Evolutionary conservation across 179 eudicot species (phyloP), one percentile per base, ranked within the genome.

Genomic region (Beta lomatogona): DNA sequence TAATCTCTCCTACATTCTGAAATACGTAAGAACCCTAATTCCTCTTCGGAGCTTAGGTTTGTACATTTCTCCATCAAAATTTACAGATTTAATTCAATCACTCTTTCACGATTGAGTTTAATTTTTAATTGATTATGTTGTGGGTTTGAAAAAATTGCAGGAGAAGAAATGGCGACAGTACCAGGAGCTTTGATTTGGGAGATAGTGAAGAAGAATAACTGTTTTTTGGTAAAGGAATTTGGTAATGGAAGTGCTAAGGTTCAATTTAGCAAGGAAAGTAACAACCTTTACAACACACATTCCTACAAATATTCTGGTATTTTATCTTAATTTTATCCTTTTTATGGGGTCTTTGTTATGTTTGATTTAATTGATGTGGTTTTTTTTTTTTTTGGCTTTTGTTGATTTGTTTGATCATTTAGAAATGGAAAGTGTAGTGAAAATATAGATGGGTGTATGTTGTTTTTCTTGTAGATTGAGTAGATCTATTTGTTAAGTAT

Each of bases 161-260:
- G 75, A 64, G 70, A 53, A 79, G 59, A 91, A 83, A 93, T 95
- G 98, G 88, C 98, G 36, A 89, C 94, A 28, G 93, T 90, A 48
- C 97, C 98, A 44, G 98, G 98, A 55, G 84, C 93, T 36, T 76
- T 95, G 91, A 81, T 95, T 1, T 95, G 99, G 99, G 99, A 95
- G 92, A 88, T 95, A 12, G 99, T 95, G 82, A 95, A 93, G 92
- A 95, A 87, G 89, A 95, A 92, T 91, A 95, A 92, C 82, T 89
- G 86, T 14, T 95, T 95, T 71, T 86, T 93, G 19, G 97, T 95
- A n/a, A 95, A 93, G 91, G 87, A 95, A 85, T 95, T 95, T 21
- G 99, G 99, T 3, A 93, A 95, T 74, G 92, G 94, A 65, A 86
- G 87, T 63, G 93, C 92, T 41, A 89, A 93, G 76, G 89, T 92